These are phyloP conservation scores for Aspergillus saccharolyticus DNA, from an alignment of 495 filamentous ascomycete species.

Conservation along the genomic window DNA sequence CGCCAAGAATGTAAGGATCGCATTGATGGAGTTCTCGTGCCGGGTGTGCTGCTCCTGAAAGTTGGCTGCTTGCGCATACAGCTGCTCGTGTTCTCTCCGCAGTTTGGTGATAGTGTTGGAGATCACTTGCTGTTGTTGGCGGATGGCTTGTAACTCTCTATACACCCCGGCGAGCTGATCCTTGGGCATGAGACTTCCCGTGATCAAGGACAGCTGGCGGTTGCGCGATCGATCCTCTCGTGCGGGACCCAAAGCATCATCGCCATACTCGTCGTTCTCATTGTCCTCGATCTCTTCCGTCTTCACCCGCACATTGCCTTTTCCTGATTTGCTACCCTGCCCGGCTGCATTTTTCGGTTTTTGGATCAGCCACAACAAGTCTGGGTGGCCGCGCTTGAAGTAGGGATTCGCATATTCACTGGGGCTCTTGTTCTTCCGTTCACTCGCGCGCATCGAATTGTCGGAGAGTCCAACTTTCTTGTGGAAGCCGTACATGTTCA, in stretches of 20 bases:
- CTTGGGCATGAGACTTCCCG: slow-evolving; percentile 53
- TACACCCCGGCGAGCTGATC: slow-evolving; percentile 74
- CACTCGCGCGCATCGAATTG: slow-evolving; percentile 95
- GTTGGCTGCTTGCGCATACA: slow-evolving; percentile 82
- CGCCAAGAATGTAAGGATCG: slow-evolving; percentile 92
- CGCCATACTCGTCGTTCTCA: slow-evolving; percentile 66
- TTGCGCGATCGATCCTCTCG: slow-evolving; percentile 37
- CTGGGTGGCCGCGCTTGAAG: slow-evolving; percentile 88
- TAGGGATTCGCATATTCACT: slow-evolving; percentile 97
- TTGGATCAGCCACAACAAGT: slow-evolving; percentile 94
- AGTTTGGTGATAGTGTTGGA: slow-evolving; percentile 71
- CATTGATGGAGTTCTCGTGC: slow-evolving; percentile 97
- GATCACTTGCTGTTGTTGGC: slow-evolving; percentile 80
- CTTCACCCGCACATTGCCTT: slow-evolving; percentile 52
- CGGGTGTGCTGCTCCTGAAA: slow-evolving; percentile 91
- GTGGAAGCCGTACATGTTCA: slow-evolving; percentile 99
- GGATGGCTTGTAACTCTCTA: slow-evolving; percentile 71
- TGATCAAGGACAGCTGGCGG: slow-evolving; percentile 40
- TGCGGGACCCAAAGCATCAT: slow-evolving; percentile 32
- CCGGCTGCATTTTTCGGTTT: slow-evolving; percentile 74
- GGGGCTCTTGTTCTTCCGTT: slow-evolving; percentile 92
- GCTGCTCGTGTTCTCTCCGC: slow-evolving; percentile 76
- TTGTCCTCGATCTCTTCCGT: slow-evolving; percentile 63
- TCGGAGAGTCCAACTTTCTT: slow-evolving; percentile 96
- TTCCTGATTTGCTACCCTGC: slow-evolving; percentile 45